phyloP scores from a whole-genome alignment of 2,329 filamentous ascomycete genomes.

The Dryadomyces sulphureus region DNA sequence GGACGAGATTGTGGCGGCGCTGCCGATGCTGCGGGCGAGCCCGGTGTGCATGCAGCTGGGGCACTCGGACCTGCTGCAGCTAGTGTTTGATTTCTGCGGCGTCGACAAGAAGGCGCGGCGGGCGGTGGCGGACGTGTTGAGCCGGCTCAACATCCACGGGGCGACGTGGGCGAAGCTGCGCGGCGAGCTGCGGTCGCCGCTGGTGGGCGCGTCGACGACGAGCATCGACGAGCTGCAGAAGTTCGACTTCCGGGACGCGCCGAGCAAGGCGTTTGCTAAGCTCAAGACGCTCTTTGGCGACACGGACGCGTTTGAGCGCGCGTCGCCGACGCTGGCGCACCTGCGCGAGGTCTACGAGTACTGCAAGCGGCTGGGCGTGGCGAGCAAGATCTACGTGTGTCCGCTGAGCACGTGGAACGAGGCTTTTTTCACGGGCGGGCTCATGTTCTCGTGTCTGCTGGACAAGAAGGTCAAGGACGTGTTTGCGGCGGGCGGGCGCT shows the following conservation, averaged over 20 bases:
- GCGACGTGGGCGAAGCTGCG: constrained; percentile 74
- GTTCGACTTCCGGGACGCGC: constrained; percentile 70
- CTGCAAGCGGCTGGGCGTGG: constrained; percentile 58
- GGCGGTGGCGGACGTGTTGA: constrained; percentile 67
- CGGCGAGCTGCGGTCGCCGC: constrained; percentile 64
- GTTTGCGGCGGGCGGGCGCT: constrained; percentile 84
- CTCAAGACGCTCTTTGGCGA: constrained; percentile 46
- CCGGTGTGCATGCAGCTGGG: constrained; percentile 84
- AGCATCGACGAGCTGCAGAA: constrained; percentile 78
- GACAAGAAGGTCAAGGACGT: constrained; percentile 74
- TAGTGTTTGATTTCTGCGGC: constrained; percentile 82
- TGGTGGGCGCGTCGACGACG: constrained; percentile 72
- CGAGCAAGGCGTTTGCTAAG: constrained; percentile 40
- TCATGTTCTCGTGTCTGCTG: constrained; percentile 82
- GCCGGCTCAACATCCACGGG: constrained; percentile 70
- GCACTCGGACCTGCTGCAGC: constrained; percentile 70
- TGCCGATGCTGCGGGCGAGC: constrained; percentile 56
- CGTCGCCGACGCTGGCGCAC: constrained; percentile 63
- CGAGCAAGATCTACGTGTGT: constrained; percentile 67
- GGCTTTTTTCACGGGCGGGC: constrained; percentile 71
- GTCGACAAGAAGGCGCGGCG: constrained; percentile 55
- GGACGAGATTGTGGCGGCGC: constrained; percentile 73
- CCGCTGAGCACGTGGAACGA: constrained; percentile 83
- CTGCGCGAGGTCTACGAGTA: constrained; percentile 67
- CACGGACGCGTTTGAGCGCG: constrained; percentile 55